Conservation (phyloP, 2,329 filamentous ascomycete species). For the Fusarium falciforme region DNA sequence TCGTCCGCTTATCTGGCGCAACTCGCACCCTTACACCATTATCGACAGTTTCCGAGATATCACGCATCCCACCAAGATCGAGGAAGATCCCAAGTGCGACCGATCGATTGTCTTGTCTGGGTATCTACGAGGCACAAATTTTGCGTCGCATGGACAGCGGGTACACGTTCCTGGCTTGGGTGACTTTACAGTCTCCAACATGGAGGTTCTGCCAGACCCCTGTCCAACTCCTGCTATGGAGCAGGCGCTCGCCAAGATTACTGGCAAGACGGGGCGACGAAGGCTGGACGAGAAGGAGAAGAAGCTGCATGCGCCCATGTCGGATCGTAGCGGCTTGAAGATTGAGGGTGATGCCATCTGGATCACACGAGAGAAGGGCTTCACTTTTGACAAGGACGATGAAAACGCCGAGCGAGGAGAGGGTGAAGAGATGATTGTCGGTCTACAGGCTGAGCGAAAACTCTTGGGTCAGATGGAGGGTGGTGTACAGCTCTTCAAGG, state of each 20-base stretch:
- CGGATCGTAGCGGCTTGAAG: slow-evolving; percentile 93
- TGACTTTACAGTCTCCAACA: slow-evolving; percentile 83
- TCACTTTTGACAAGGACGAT: slow-evolving; percentile 77
- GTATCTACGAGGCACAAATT: slow-evolving; percentile 94
- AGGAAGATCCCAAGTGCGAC: slow-evolving; percentile 89
- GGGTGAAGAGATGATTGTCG: slow-evolving; percentile 94
- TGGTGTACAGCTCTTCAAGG: slow-evolving; percentile 87
- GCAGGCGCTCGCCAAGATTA: slow-evolving; percentile 84
- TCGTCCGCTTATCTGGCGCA: slow-evolving; percentile 94
- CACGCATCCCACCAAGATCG: slow-evolving; percentile 91
- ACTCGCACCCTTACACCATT: slow-evolving; percentile 92
- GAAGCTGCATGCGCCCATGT: slow-evolving; percentile 96
- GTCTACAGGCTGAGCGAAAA: slow-evolving; percentile 83
- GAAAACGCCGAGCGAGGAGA: slow-evolving; percentile 84
- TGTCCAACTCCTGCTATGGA: slow-evolving; percentile 95
- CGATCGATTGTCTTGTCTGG: slow-evolving; percentile 91
- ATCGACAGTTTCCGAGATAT: slow-evolving; percentile 96
- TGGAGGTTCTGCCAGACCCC: slow-evolving; percentile 91
- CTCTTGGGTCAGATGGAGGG: slow-evolving; percentile 85
- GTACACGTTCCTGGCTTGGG: slow-evolving; percentile 94
- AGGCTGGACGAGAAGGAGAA: slow-evolving; percentile 97
- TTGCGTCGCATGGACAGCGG: slow-evolving; percentile 83
- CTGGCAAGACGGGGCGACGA: slow-evolving; percentile 83
- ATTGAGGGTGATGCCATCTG: slow-evolving; percentile 98
- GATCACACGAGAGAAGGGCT: slow-evolving; percentile 77